Base-by-base conservation (phyloP, 2,329 filamentous ascomycete genomes). In the Sclerotinia spermophila region DNA sequence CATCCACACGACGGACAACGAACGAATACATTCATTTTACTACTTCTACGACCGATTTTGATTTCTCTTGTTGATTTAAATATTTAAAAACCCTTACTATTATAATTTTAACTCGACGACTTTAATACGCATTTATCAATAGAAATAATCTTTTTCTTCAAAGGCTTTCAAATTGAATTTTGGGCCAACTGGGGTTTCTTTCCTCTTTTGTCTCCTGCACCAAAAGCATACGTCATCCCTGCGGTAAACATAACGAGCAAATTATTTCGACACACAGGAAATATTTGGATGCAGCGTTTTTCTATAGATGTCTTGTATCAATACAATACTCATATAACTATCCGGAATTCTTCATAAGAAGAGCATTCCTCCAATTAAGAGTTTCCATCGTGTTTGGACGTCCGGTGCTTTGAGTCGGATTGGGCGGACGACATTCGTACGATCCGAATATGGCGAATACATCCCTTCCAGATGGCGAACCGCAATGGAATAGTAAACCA, bases 401-500 rank as follows among this genome's bases (percentile, higher is more conserved):
- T 27, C 45, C 17, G 62, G 45, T 30, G 62, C n/a, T 30, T 53
- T 7, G 38, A 38, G 60, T 44, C 30, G 62, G 48, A 33, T 27
- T 56, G 27, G 40, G 67, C 27, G 51, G 53, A 48, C 27, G 30
- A 70, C 17, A 66, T 40, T 13, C 5, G 30, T 30, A 53, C 19
- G 17, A 40, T 35, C 55, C 45, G 11, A 58, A 17, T 17, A 70
- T 70, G 68, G 68, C 68, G 33, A 66, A 40, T 35, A 27, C 60
- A 27, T 15, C 60, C 17, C 33, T 70, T 40, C 51, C 68, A 27
- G 51, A 48, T 38, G 67, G 67, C 35, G 76, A 79, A 51, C 77
- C 77, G 13, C 68, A 79, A 71, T 79, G 78, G 77, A 78, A 77
- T 53, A 79, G 76, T 68, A 74, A 73, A 48, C 75, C 77, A 10